phyloP scores from a whole-genome alignment of 2,329 filamentous ascomycete species.

The Leptographium flavum region DNA sequence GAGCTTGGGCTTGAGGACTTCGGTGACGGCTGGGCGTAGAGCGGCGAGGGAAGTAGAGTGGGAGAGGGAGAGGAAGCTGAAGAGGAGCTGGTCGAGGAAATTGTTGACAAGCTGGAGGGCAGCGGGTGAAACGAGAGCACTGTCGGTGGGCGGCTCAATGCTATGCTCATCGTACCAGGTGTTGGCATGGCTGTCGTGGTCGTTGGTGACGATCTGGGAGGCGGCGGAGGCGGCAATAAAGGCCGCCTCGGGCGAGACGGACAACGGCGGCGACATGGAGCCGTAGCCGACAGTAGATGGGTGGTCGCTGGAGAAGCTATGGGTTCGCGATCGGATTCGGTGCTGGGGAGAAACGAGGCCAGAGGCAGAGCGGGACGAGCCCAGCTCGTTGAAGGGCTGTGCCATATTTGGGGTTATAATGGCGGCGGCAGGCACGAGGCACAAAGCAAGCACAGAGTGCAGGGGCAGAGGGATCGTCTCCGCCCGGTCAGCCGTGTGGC shows the following conservation, averaged over 20 bases:
- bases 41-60: slow-evolving; percentile 62
- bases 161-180: slow-evolving; percentile 56
- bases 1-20: slow-evolving; percentile 79
- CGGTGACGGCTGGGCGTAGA: slow-evolving; percentile 67
- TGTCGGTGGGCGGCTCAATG: slow-evolving; percentile 49
- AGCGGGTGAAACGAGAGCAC: slow-evolving; percentile 55
- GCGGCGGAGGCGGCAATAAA: slow-evolving; percentile 84
- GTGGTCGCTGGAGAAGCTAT: slow-evolving; percentile 58
- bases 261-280: slow-evolving; percentile 50
- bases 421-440: background rate
- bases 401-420: slow-evolving; percentile 8
- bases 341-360: slow-evolving; percentile 15
- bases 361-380: slow-evolving; percentile 11
- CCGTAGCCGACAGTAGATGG: slow-evolving; percentile 46
- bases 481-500: background rate
- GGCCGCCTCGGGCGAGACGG: slow-evolving; percentile 61
- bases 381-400: slow-evolving; percentile 6
- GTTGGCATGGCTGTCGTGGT: slow-evolving; percentile 62
- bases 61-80: slow-evolving; percentile 71
- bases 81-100: slow-evolving; percentile 87
- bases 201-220: slow-evolving; percentile 80
- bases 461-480: background rate
- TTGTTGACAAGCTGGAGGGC: slow-evolving; percentile 72
- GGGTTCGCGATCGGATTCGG: slow-evolving; percentile 30
- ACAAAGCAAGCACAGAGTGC: background rate